A percentile compares a stretch with the other conserved stretches of the same genome.
Evolutionary conservation across 257 asterid species (phyloP).

Genomic region (Fraxinus cuspidata): DNA sequence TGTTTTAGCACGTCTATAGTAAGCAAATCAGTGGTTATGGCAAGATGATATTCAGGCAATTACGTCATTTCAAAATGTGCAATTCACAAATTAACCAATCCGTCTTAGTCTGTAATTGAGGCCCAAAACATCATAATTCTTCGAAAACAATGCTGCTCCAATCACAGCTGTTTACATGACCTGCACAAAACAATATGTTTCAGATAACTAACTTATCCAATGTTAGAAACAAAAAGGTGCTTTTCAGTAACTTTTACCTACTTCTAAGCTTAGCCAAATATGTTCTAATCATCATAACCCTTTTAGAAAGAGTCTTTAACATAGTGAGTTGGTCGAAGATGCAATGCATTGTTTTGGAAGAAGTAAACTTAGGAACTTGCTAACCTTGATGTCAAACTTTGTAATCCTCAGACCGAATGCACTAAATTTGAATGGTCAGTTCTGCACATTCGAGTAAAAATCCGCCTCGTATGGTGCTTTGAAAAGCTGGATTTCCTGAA

Average conservation of each 20-base stretch:
- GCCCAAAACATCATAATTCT: neutral
- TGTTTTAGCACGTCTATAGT: neutral
- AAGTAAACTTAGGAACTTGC: neutral
- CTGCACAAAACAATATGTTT: neutral
- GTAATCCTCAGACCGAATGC: neutral
- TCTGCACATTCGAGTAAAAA: conserved; percentile 44
- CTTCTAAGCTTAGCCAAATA: neutral
- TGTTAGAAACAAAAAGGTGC: too few species aligned
- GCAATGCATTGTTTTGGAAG: neutral
- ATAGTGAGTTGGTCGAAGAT: neutral
- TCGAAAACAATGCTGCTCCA: neutral
- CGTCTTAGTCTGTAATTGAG: neutral
- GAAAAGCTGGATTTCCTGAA: conserved; percentile 46
- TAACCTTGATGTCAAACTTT: neutral
- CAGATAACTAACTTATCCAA: neutral
- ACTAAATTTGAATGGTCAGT: conserved; percentile 27
- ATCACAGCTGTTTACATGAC: neutral
- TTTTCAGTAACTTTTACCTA: too few species aligned
- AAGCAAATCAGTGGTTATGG: conserved; percentile 18
- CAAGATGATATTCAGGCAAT: neutral
- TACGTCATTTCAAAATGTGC: neutral
- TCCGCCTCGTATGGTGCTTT: conserved; percentile 46
- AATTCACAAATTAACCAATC: neutral
- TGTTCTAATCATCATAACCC: neutral
- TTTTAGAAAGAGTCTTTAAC: neutral